Percentiles rank a stretch among this genome's conserved stretches.
Evolutionary conservation across 768 basidiomycete genomes (phyloP).

Genomic region (Auriscalpium orientale): DNA sequence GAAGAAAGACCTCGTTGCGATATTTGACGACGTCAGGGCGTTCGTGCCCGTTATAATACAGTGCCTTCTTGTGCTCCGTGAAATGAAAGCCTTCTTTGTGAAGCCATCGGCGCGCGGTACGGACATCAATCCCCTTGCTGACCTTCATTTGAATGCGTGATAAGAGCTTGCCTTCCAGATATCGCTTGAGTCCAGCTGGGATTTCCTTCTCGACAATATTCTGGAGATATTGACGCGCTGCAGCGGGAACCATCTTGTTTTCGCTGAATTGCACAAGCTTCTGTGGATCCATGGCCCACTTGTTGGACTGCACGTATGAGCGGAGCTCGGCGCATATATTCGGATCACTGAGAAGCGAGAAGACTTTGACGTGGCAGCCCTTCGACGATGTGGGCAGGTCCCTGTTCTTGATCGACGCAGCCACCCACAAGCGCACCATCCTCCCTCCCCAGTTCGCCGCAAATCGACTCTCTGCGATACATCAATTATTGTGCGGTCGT

Average conservation of each 20-base stretch:
- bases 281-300: slow-evolving; percentile 14
- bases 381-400: slow-evolving; percentile 11
- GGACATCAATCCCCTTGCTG: slow-evolving; percentile 22
- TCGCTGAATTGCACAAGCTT: slow-evolving; percentile 8
- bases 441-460: slow-evolving; percentile 11
- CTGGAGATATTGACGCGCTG: slow-evolving; percentile 2
- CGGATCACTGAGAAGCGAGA: slow-evolving; percentile 13
- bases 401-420: slow-evolving; percentile 5
- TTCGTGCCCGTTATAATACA: slow-evolving; percentile 18
- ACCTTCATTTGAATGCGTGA: slow-evolving; percentile 10
- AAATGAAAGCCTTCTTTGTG: slow-evolving; percentile 15
- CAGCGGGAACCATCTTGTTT: slow-evolving; percentile 9
- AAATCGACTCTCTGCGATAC: slow-evolving; percentile 18
- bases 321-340: slow-evolving; percentile 6
- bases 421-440: slow-evolving; percentile 10
- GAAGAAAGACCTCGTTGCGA: slow-evolving; percentile 9
- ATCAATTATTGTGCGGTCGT: slow-evolving; percentile 11
- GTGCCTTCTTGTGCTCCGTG: slow-evolving; percentile 6
- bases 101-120: slow-evolving; percentile 26
- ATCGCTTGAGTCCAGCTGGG: slow-evolving; percentile 14
- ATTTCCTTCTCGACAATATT: slow-evolving; percentile 10
- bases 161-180: slow-evolving; percentile 8
- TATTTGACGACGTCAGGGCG: slow-evolving; percentile 15
- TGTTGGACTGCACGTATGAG: slow-evolving; percentile 13
- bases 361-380: slow-evolving; percentile 12